Evolutionary conservation across 164 flowering plant genomes (phyloP).

Genomic region (Nymphaea colorata): DNA sequence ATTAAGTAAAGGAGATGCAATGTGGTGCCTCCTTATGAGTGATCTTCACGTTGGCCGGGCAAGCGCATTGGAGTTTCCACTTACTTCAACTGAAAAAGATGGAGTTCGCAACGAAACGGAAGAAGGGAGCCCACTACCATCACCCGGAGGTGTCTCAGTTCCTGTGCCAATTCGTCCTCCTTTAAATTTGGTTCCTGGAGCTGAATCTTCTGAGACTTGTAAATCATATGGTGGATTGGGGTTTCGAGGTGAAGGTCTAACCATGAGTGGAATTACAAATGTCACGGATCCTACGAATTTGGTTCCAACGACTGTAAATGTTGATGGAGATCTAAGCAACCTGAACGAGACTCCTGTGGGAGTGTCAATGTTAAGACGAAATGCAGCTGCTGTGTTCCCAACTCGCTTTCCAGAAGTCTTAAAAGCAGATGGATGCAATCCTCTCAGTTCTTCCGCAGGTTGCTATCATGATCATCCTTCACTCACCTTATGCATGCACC

Average conservation of each 20-base stretch:
- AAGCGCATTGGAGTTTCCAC: conserved; percentile 61
- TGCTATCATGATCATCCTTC: background rate
- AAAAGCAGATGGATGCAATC: background rate
- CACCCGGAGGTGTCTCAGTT: background rate
- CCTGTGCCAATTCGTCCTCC: background rate
- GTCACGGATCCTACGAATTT: conserved; percentile 27
- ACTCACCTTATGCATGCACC: background rate
- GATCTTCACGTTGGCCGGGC: conserved; percentile 90
- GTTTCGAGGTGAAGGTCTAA: conserved; percentile 29
- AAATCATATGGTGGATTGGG: conserved; percentile 88
- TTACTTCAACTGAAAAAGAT: conserved; percentile 17
- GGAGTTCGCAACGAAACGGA: conserved; percentile 24
- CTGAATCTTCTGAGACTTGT: conserved; percentile 19
- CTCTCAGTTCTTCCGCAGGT: background rate
- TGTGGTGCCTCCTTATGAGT: conserved; percentile 97
- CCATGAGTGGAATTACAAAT: conserved; percentile 24
- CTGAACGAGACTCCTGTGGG: conserved; percentile 82
- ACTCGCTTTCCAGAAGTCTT: background rate
- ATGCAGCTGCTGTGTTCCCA: conserved; percentile 29
- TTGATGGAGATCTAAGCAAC: conserved; percentile 67
- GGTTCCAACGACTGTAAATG: conserved; percentile 20
- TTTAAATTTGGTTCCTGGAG: background rate
- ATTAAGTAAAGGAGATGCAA: conserved; percentile 83
- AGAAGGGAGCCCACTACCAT: conserved; percentile 14
- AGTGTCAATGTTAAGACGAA: conserved; percentile 42